phyloP scores from a whole-genome alignment of 1,284 basidiomycete genomes.

The Ceratobasidium sp. region DNA sequence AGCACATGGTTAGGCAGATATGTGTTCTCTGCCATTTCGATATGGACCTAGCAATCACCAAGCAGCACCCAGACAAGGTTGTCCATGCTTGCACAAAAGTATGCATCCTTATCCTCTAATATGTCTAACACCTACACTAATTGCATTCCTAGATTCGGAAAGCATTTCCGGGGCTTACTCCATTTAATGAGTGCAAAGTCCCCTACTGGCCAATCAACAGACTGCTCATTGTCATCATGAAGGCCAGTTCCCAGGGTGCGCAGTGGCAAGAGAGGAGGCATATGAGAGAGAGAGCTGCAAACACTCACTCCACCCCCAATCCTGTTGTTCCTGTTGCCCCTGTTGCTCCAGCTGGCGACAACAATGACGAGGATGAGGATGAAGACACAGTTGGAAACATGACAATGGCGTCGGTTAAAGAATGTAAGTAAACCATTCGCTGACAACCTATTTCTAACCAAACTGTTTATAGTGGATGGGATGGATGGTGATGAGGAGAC shows the following conservation, averaged over 20 bases:
- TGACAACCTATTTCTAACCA: not conserved
- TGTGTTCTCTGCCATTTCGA: not conserved
- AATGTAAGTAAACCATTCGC: constrained; percentile 4
- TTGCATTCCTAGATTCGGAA: constrained; percentile 1
- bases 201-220: constrained; percentile 2
- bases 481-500: not conserved
- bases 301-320: not conserved
- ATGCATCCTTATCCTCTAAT: not conserved
- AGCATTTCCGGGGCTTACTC: not conserved
- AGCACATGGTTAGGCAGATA: not conserved
- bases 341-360: not conserved
- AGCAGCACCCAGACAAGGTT: not conserved
- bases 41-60: not conserved
- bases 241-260: not conserved
- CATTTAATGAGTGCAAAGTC: not conserved
- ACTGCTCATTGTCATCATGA: not conserved
- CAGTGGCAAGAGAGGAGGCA: not conserved
- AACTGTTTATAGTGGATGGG: not conserved
- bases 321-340: not conserved
- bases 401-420: not conserved
- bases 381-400: not conserved
- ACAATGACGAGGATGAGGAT: not conserved
- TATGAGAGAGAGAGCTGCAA: not conserved
- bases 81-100: not conserved
- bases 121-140: not conserved